A percentile compares a stretch with the other conserved stretches of the same genome.
Conservation (phyloP, 2,329 filamentous ascomycete genomes). For the Xylaria sp. region DNA sequence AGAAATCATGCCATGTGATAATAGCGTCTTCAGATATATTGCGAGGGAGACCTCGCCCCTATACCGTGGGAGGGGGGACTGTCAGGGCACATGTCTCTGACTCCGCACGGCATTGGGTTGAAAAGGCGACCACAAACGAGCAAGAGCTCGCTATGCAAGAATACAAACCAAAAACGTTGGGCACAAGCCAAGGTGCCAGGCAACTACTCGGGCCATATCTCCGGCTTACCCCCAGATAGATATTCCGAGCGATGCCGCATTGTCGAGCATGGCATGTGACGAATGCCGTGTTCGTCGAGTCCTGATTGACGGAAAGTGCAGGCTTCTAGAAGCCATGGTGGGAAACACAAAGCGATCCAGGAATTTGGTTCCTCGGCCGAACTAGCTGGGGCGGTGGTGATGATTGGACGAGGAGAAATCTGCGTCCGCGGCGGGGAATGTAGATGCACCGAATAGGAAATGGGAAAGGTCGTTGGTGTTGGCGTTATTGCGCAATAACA, state of each 20-base stretch:
- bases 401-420: slow-evolving; percentile 12
- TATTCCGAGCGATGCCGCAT: slow-evolving; percentile 2
- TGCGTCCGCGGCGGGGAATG: neutral
- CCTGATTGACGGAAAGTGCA: neutral
- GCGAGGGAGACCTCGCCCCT: neutral
- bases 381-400: neutral
- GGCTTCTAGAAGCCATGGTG: slow-evolving; percentile 16
- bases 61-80: neutral
- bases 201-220: slow-evolving; percentile 3
- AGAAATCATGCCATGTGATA: slow-evolving; percentile 5
- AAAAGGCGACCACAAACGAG: neutral
- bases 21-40: neutral
- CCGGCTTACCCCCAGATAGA: slow-evolving; percentile 13
- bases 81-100: slow-evolving; percentile 2
- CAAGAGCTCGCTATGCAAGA: neutral
- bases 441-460: slow-evolving; percentile 8
- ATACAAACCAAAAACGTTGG: neutral
- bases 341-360: slow-evolving; percentile 18
- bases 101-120: neutral
- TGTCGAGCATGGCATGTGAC: slow-evolving; percentile 3
- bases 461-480: neutral
- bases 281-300: slow-evolving; percentile 3
- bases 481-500: neutral
- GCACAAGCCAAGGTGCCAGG: neutral
- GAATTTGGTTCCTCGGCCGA: slow-evolving; percentile 12